Evolutionary conservation across 805 yeast genomes (phyloP).

Genomic region (Wickerhamiella slavikovae): DNA sequence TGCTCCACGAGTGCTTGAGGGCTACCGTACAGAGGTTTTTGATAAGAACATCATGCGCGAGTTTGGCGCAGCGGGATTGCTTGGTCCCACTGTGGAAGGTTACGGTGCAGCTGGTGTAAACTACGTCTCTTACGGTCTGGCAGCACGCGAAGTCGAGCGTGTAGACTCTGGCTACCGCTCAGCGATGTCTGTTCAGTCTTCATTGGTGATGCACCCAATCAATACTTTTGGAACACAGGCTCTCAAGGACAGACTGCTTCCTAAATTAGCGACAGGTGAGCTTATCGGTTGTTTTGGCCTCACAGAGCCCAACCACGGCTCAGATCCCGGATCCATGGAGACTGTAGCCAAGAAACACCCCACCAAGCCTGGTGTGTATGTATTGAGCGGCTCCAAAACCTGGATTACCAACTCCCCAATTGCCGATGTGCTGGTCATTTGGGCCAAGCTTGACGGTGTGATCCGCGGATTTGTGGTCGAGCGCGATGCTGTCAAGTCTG

Average conservation of each 20-base stretch:
- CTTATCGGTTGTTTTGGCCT: slow-evolving; percentile 40
- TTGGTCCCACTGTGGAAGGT: slow-evolving; percentile 23
- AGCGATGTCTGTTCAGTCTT: slow-evolving; percentile 26
- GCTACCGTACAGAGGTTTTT: slow-evolving; percentile 21
- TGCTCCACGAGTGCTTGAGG: slow-evolving; percentile 22
- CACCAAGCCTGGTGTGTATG: slow-evolving; percentile 21
- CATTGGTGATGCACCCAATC: slow-evolving; percentile 25
- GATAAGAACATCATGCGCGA: slow-evolving; percentile 19
- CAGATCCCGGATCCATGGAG: slow-evolving; percentile 38
- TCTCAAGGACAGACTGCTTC: slow-evolving; percentile 22
- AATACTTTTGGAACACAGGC: slow-evolving; percentile 21
- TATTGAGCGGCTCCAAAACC: slow-evolving; percentile 22
- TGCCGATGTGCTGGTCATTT: slow-evolving; percentile 23
- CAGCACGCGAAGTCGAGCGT: slow-evolving; percentile 25
- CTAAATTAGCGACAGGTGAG: slow-evolving; percentile 22
- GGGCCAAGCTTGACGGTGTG: slow-evolving; percentile 25
- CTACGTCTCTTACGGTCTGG: slow-evolving; percentile 23
- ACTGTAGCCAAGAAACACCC: slow-evolving; percentile 28
- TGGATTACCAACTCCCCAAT: slow-evolving; percentile 29
- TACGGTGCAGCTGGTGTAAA: slow-evolving; percentile 26
- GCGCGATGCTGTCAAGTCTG: slow-evolving; percentile 15
- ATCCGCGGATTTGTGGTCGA: slow-evolving; percentile 25
- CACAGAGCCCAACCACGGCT: slow-evolving; percentile 46
- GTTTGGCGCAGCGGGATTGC: slow-evolving; percentile 23
- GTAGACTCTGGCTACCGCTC: slow-evolving; percentile 26